Percentiles rank a stretch among this genome's conserved stretches.
phyloP scores from a whole-genome alignment of 768 basidiomycete species.

The Coprinopsis strossmayeri region DNA sequence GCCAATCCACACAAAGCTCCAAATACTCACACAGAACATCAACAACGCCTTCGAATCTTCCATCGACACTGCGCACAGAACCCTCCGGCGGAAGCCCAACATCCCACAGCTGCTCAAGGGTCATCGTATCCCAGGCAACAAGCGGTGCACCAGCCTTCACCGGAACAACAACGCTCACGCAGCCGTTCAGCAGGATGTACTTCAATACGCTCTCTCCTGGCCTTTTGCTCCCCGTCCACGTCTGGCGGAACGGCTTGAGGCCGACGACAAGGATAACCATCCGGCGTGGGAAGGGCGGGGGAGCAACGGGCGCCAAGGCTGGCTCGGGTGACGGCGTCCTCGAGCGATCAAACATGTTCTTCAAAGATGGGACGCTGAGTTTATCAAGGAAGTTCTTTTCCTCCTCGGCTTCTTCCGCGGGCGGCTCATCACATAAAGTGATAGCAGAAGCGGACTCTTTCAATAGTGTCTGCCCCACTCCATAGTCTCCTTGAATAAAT shows the following conservation, averaged over 20 bases:
- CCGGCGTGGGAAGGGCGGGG: slow-evolving; percentile 42
- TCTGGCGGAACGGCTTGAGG: slow-evolving; percentile 50
- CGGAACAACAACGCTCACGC: slow-evolving; percentile 53
- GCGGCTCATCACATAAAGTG: slow-evolving; percentile 29
- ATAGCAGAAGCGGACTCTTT: slow-evolving; percentile 50
- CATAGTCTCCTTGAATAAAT: slow-evolving; percentile 47
- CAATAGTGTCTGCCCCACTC: slow-evolving; percentile 51
- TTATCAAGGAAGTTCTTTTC: slow-evolving; percentile 12
- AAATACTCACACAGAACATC: slow-evolving; percentile 51
- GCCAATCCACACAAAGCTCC: slow-evolving; percentile 60
- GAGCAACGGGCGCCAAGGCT: slow-evolving; percentile 30
- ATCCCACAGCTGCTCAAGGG: slow-evolving; percentile 52
- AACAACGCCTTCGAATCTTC: slow-evolving; percentile 47
- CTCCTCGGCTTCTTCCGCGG: slow-evolving; percentile 14
- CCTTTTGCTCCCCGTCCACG: slow-evolving; percentile 55
- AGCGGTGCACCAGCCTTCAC: slow-evolving; percentile 57
- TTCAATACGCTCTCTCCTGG: slow-evolving; percentile 59
- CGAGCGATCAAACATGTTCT: slow-evolving; percentile 39
- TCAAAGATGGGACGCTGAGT: slow-evolving; percentile 32
- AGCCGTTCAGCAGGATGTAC: slow-evolving; percentile 56
- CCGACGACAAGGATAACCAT: slow-evolving; percentile 52
- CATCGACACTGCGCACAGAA: slow-evolving; percentile 19
- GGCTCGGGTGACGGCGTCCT: slow-evolving; percentile 47
- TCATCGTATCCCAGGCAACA: slow-evolving; percentile 56
- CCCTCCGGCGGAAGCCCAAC: slow-evolving; percentile 34